phyloP scores from a whole-genome alignment of 768 basidiomycete species.

The Tulasnella sp. region DNA sequence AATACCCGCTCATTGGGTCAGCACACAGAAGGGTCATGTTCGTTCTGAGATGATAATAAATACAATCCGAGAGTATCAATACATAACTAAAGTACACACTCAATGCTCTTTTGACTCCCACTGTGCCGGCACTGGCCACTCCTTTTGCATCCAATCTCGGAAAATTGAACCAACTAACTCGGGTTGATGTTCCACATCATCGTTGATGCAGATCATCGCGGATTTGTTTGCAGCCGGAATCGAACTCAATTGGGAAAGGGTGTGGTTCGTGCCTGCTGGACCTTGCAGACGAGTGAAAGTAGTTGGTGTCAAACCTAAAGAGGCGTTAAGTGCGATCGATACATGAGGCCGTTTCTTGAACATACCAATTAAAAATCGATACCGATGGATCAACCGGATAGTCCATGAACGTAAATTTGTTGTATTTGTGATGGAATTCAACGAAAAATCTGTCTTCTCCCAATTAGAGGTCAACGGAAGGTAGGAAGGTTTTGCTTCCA shows the following conservation, averaged over 20 bases:
- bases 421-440: background rate
- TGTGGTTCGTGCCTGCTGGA: background rate
- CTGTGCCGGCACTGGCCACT: conserved; percentile 4
- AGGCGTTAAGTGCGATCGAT: background rate
- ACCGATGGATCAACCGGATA: conserved; percentile 11
- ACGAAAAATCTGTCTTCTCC: conserved; percentile 17
- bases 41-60: no score
- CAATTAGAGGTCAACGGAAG: conserved; percentile 18
- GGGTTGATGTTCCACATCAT: conserved; percentile 13
- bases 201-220: conserved; percentile 17
- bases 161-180: conserved; percentile 8
- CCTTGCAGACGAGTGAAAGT: conserved; percentile 11
- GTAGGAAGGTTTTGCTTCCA: background rate
- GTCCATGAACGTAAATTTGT: conserved; percentile 10
- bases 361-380: conserved; percentile 18
- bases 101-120: no score
- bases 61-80: no score
- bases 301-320: conserved; percentile 6
- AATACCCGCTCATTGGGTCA: no score
- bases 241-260: background rate
- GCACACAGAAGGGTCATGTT: no score
- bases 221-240: background rate
- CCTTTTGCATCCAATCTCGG: conserved; percentile 8
- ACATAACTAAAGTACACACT: no score
- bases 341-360: background rate